Base-by-base conservation (phyloP, 2,329 filamentous ascomycete genomes). In the Sclerotinia sclerotiorum region DNA sequence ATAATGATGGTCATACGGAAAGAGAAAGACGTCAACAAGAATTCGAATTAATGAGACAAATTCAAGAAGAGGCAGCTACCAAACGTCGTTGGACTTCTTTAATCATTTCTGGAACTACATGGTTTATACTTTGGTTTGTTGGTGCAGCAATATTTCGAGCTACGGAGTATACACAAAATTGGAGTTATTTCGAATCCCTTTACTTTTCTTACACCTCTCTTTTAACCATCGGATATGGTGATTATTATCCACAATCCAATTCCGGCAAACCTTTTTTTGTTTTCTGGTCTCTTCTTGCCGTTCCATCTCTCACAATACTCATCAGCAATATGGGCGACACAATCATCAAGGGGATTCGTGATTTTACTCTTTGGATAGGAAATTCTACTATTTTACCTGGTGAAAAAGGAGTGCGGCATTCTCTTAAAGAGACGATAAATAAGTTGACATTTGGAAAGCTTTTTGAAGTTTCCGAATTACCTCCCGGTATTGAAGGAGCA, bases 151-250 rank as follows among this genome's bases (percentile, higher is more conserved):
- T 95, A 13, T 97, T 97, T 72, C 79, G 84, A 73, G 76, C 75
- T 15, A 82, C 79, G 65, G 87, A 89, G 75, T 75, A 21, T 75
- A 77, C 0, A 63, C 87, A 89, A 72, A 71, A 77, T 3, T 89
- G 93, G 87, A 83, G 80, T 1, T 97, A 97, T 76, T 97, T 94
- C 73, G 82, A 93, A 68, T 86, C 88, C 0, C 83, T 97, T 55
- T 97, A 97, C 79, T 96, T 97, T 76, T 88, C 89, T 73, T 97
- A 95, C 78, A 88, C 93, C 46, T 90, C 89, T 3, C 85, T 97
- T 32, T 83, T 93, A 2, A 97, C 94, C 0, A 91, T 97, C 49
- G 94, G 94, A 0, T 97, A 97, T 74, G 94, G 94, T 4, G 93
- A 97, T 72, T 79, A 90, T 6, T 87, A 88, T 1, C 93, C 93